Conservation (phyloP, 768 basidiomycete genomes). For the Trametes cinnabarina region DNA sequence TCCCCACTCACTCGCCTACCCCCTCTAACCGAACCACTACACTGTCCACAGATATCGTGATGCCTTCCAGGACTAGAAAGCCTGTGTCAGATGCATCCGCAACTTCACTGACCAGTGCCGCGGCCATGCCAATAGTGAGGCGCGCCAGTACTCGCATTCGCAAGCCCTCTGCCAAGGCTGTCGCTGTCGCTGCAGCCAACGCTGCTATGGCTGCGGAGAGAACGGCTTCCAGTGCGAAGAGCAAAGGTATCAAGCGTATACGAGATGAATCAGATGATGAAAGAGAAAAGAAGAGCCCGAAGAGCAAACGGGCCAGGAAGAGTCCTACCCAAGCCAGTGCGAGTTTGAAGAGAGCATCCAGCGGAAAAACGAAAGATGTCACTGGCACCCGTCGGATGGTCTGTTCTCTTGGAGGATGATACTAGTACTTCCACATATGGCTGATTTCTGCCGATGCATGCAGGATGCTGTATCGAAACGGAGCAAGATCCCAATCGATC, state of each 20-base stretch:
- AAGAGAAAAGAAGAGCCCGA: background rate
- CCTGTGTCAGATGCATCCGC: constrained; percentile 21
- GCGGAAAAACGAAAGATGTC: constrained; percentile 5
- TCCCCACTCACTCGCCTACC: background rate
- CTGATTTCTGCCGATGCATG: background rate
- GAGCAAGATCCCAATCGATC: constrained; percentile 56
- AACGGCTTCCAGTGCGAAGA: constrained; percentile 12
- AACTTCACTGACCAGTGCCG: too few species aligned
- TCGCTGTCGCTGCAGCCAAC: constrained; percentile 10
- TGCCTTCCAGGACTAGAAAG: constrained; percentile 39
- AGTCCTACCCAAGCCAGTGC: constrained; percentile 12
- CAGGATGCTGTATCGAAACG: constrained; percentile 49
- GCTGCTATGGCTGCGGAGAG: background rate
- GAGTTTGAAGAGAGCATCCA: background rate
- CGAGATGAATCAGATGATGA: constrained; percentile 21
- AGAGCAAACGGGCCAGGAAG: constrained; percentile 16
- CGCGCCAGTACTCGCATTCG: constrained; percentile 31
- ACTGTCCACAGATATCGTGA: too few species aligned
- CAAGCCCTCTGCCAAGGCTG: constrained; percentile 25
- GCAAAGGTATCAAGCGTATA: constrained; percentile 20
- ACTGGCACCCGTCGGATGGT: constrained; percentile 40
- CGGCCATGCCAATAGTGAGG: constrained; percentile 31
- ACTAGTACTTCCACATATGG: background rate
- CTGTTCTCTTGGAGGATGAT: too few species aligned
- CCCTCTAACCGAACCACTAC: too few species aligned